Conservation (phyloP, 768 basidiomycete species). For the Tephrocybe sp. region DNA sequence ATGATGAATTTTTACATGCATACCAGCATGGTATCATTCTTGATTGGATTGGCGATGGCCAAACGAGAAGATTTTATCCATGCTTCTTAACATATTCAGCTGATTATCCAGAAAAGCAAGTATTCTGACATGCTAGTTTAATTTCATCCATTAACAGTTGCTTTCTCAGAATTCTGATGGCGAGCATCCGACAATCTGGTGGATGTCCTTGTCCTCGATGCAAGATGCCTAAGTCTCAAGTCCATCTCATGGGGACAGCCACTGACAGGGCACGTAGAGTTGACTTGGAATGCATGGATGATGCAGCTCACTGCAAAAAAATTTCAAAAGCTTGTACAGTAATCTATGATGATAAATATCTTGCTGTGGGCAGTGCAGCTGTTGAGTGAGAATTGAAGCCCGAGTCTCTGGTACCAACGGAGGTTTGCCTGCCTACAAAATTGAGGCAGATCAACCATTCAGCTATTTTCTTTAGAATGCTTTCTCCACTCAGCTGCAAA, state of each 20-base stretch:
- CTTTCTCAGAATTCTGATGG: neutral
- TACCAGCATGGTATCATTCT: constrained; percentile 30
- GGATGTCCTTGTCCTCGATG: neutral
- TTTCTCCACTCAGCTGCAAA: neutral
- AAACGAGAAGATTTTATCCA: constrained; percentile 25
- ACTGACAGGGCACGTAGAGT: neutral
- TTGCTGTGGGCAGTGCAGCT: neutral
- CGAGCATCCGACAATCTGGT: neutral
- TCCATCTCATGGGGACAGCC: neutral
- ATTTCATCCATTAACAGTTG: too few relatives aligned
- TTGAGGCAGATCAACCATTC: too few relatives aligned
- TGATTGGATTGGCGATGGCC: constrained; percentile 26
- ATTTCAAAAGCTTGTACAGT: neutral
- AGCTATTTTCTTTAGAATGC: neutral
- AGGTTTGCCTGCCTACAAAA: neutral
- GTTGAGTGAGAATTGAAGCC: neutral
- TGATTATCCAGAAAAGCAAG: constrained; percentile 35
- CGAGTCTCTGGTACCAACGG: neutral
- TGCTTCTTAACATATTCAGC: constrained; percentile 30
- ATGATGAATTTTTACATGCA: constrained; percentile 25
- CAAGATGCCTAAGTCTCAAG: neutral
- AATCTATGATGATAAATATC: neutral
- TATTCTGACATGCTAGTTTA: neutral
- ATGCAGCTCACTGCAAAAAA: neutral
- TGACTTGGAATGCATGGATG: neutral